A percentile compares a stretch with the other conserved stretches of the same genome.
Conservation (phyloP, 2,329 filamentous ascomycete species). For the Clonostachys rosea region DNA sequence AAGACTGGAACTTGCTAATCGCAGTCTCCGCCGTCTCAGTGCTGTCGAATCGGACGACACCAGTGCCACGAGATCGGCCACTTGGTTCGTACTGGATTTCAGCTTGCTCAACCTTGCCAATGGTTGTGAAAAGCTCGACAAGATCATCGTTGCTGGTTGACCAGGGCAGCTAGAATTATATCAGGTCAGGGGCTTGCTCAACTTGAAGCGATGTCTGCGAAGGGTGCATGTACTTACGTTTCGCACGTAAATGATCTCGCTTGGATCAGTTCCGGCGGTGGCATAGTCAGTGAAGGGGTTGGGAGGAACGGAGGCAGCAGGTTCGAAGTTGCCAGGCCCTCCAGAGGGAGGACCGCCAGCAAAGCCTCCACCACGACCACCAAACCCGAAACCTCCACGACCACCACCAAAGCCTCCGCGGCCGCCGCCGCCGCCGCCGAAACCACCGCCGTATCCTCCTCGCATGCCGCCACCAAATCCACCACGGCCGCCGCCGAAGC, state of each 20-base stretch:
- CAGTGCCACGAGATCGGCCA: slow-evolving; percentile 88
- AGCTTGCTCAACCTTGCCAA: slow-evolving; percentile 96
- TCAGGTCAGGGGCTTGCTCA: background rate
- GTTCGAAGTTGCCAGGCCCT: slow-evolving; percentile 34
- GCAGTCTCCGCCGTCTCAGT: slow-evolving; percentile 84
- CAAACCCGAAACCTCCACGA: slow-evolving; percentile 35
- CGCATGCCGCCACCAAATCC: slow-evolving; percentile 55
- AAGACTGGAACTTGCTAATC: slow-evolving; percentile 95
- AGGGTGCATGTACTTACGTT: slow-evolving; percentile 63
- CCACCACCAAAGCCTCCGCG: slow-evolving; percentile 53
- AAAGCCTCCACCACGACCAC: slow-evolving; percentile 26
- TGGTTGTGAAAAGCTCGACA: slow-evolving; percentile 93
- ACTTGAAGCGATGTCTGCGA: slow-evolving; percentile 1
- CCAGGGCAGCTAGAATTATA: slow-evolving; percentile 75
- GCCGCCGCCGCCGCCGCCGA: slow-evolving; percentile 35
- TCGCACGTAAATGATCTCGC: slow-evolving; percentile 87
- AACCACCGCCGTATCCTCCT: slow-evolving; percentile 55
- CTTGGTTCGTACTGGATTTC: slow-evolving; percentile 99
- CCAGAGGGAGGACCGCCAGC: slow-evolving; percentile 30
- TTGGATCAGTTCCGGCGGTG: slow-evolving; percentile 78
- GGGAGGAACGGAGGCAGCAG: slow-evolving; percentile 50
- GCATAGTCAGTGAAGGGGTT: slow-evolving; percentile 95
- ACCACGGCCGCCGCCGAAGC: slow-evolving; percentile 47
- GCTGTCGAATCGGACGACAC: slow-evolving; percentile 90
- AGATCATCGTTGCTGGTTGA: slow-evolving; percentile 98